A percentile compares a stretch with the other conserved stretches of the same genome.
Evolutionary conservation across 1,139 yeast species (phyloP).

Genomic region (Candida tropicalis): DNA sequence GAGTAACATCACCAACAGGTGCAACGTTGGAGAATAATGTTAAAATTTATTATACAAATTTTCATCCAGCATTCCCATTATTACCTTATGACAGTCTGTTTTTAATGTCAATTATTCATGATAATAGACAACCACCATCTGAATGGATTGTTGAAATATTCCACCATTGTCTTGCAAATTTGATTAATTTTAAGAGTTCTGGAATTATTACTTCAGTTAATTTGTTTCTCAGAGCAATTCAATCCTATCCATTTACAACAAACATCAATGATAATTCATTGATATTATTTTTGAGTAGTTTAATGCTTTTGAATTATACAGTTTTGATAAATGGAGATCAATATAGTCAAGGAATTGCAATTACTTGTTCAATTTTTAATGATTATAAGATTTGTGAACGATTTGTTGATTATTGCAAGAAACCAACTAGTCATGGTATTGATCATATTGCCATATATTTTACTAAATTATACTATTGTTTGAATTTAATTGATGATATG

Average conservation of each 20-base stretch:
- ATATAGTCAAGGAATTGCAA: slow-evolving; percentile 56
- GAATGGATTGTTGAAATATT: slow-evolving; percentile 50
- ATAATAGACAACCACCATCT: slow-evolving; percentile 28
- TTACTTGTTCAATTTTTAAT: slow-evolving; percentile 57
- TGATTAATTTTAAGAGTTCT: slow-evolving; percentile 41
- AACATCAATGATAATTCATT: slow-evolving; percentile 33
- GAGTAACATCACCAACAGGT: slow-evolving; percentile 19
- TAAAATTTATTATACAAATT: slow-evolving; percentile 49
- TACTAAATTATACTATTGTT: slow-evolving; percentile 52
- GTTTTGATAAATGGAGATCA: slow-evolving; percentile 60
- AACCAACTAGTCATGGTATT: slow-evolving; percentile 23
- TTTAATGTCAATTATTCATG: slow-evolving; percentile 17
- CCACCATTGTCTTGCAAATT: slow-evolving; percentile 49
- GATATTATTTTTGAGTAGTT: slow-evolving; percentile 45
- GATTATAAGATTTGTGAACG: slow-evolving; percentile 56
- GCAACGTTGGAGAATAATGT: slow-evolving; percentile 24
- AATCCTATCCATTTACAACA: slow-evolving; percentile 44
- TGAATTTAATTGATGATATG: slow-evolving; percentile 55
- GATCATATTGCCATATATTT: slow-evolving; percentile 46
- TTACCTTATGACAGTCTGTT: slow-evolving; percentile 50
- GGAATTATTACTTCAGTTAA: slow-evolving; percentile 33
- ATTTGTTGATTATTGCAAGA: slow-evolving; percentile 24
- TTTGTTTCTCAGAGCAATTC: slow-evolving; percentile 43
- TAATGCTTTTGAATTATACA: slow-evolving; percentile 57
- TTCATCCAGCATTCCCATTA: slow-evolving; percentile 60